Evolutionary conservation across 371 early-diverging fungal species (phyloP).

Genomic region (Zopfochytrium polystomum): DNA sequence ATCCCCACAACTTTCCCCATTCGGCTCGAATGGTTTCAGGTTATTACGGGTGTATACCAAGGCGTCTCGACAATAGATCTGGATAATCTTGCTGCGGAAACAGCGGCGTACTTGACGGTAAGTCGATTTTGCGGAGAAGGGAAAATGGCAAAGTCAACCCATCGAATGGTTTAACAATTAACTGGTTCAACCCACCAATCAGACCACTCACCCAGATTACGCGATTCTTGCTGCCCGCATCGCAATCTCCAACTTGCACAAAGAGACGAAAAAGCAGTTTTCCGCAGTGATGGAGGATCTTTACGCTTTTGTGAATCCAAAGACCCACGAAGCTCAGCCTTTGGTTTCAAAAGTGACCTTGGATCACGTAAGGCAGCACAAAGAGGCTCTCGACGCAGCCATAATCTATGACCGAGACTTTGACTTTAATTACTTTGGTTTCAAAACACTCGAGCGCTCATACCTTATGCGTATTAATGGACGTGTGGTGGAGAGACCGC

Average conservation of each 20-base stretch:
- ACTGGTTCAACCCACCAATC: background rate
- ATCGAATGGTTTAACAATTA: background rate
- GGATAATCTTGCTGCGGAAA: conserved; percentile 96
- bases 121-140: conserved; percentile 5
- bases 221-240: conserved; percentile 96
- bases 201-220: conserved; percentile 97
- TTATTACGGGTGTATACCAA: conserved; percentile 92
- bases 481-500: conserved; percentile 91
- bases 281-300: conserved; percentile 86
- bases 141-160: background rate
- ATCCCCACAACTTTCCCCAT: background rate
- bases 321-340: conserved; percentile 75
- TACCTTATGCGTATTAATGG: conserved; percentile 90
- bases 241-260: conserved; percentile 95
- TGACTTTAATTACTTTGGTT: conserved; percentile 97
- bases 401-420: conserved; percentile 96
- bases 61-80: conserved; percentile 95
- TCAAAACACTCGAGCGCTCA: conserved; percentile 96
- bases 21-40: conserved; percentile 49
- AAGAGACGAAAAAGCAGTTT: conserved; percentile 92
- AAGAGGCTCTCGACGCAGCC: conserved; percentile 82
- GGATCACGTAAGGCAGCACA: conserved; percentile 68
- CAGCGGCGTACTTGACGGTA: conserved; percentile 91
- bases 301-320: conserved; percentile 84
- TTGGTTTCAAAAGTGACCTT: conserved; percentile 83